Base-by-base conservation (phyloP, 2,329 filamentous ascomycete species). In the Laburnicola sp. region DNA sequence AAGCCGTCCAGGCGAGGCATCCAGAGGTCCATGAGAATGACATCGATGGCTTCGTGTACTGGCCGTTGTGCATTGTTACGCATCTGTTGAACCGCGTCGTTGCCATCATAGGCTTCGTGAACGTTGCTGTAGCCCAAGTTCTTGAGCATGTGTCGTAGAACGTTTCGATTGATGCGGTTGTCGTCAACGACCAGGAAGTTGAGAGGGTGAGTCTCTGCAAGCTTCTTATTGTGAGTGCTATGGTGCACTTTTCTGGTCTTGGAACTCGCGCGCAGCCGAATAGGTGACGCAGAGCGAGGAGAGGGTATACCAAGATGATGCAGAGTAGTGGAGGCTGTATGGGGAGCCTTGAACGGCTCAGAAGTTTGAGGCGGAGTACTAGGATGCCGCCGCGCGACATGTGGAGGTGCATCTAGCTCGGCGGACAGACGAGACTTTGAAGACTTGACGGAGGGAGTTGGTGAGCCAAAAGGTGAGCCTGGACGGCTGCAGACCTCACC, bases 1-100 rank as follows among this genome's bases (percentile, higher is more conserved):
- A 87, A 89, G 1, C 86, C 86, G 63, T 89, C 86, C 77, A 89
- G 85, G 57, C 84, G 77, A 0, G 86, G 86, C 85, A 89, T 89
- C 86, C 86, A 89, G 7, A 89, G 78, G 69, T 89, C 86, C 86
- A 89, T 89, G 37, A 89, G 73, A 23, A 89, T 78, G 2, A 87
- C 79, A 60, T 88, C 82, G 50, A 88, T 82, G 36, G 72, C 68
- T 16, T 66, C 56, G 26, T 58, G 64, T 26, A 56, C 45, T 48
- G 65, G 45, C 26, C 45, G 53, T 10, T 55, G 46, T 11, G 60
- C 54, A 25, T 73, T 68, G 42, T 76, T 75, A 45, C 75, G 69
- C 76, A 86, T 86, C 38, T 82, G 77, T 16, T 81, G 77, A 1
- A 89, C 84, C 0, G 86, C 86, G 63, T 89, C 84, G 39, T 80